Evolutionary conservation across 2,329 filamentous ascomycete genomes (phyloP), one percentile per base, ranked within the genome.

Genomic region (Penicillium crustosum): DNA sequence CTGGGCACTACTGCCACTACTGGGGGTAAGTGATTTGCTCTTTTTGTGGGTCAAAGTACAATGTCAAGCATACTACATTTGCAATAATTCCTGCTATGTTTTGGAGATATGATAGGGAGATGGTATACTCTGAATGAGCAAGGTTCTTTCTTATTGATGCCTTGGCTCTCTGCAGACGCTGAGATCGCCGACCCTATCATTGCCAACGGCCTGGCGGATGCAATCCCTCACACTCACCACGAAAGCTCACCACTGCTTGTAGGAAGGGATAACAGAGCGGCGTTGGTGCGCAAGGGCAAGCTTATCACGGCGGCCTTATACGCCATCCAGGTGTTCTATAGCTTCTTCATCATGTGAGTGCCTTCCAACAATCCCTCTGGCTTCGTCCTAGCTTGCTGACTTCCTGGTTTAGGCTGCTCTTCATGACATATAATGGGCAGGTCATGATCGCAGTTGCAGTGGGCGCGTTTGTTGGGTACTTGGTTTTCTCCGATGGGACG

Each of bases 381-480:
- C 45, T 10, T 41, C 19, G 31, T 33, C 23, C 35, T 50, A 23
- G 12, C 19, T 49, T 41, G 38, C 49, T 56, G n/a, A 56, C n/a
- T 31, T 47, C 19, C 35, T 47, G 36, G 33, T 58, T 6, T 59
- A 97, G 93, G 94, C 82, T 99, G 60, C 79, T 99, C 23, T 99
- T 99, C 78, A 99, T 99, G 94, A 99, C 94, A n/a, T 99, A 99
- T 79, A 99, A 99, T 70, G 94, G 94, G 56, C 96, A 90, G 88
- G 87, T 99, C 66, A 99, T 99, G 94, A 77, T 96, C 65, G 85
- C 93, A 3, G 93, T 97, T 17, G 89, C 89, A 0, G 79, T 95
- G 10, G 94, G 94, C 17, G 93, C 93, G 0, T 96, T 95, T 65
- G 75, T 96, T 44, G 94, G 94, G 43, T 97, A 96, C 72, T 73